Conservation (phyloP, 2,329 filamentous ascomycete species). For the Bipolaris sorokiniana region DNA sequence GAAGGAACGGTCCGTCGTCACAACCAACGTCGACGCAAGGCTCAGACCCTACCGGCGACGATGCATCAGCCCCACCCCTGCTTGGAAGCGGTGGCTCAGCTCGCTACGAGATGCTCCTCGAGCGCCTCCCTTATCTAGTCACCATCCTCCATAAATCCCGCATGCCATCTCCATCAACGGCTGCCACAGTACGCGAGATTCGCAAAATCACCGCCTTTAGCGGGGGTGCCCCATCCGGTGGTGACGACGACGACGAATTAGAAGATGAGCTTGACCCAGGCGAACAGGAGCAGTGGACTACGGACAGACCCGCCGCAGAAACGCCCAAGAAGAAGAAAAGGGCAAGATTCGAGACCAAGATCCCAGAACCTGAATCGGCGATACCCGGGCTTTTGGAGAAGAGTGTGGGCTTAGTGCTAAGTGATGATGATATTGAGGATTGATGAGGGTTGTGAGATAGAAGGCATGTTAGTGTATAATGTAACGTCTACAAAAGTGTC, state of each 20-base stretch:
- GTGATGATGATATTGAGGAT: slow-evolving; percentile 58
- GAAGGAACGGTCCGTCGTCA: slow-evolving; percentile 28
- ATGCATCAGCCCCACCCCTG: slow-evolving; percentile 42
- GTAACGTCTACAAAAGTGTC: neutral
- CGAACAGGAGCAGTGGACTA: slow-evolving; percentile 51
- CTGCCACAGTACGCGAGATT: slow-evolving; percentile 60
- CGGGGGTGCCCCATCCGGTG: slow-evolving; percentile 12
- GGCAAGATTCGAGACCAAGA: slow-evolving; percentile 29
- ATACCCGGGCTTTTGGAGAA: slow-evolving; percentile 31
- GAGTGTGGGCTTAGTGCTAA: slow-evolving; percentile 49
- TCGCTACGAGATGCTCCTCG: slow-evolving; percentile 76
- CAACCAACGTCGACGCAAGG: slow-evolving; percentile 14
- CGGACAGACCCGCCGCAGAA: slow-evolving; percentile 47
- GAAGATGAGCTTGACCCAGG: slow-evolving; percentile 36
- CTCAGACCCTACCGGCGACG: slow-evolving; percentile 18
- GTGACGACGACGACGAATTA: slow-evolving; percentile 43
- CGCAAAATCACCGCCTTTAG: slow-evolving; percentile 72
- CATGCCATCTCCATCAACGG: slow-evolving; percentile 29
- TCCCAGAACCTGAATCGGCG: slow-evolving; percentile 29
- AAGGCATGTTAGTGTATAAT: no score
- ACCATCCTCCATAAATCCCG: slow-evolving; percentile 59
- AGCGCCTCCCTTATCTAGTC: slow-evolving; percentile 85
- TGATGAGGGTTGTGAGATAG: slow-evolving; percentile 7
- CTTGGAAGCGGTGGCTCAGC: slow-evolving; percentile 68
- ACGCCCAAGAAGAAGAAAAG: slow-evolving; percentile 31